A percentile compares a stretch with the other conserved stretches of the same genome.
These are phyloP conservation scores for Fusarium chlamydosporum DNA, from an alignment of 2,329 filamentous ascomycete species.

Conservation along the genomic window DNA sequence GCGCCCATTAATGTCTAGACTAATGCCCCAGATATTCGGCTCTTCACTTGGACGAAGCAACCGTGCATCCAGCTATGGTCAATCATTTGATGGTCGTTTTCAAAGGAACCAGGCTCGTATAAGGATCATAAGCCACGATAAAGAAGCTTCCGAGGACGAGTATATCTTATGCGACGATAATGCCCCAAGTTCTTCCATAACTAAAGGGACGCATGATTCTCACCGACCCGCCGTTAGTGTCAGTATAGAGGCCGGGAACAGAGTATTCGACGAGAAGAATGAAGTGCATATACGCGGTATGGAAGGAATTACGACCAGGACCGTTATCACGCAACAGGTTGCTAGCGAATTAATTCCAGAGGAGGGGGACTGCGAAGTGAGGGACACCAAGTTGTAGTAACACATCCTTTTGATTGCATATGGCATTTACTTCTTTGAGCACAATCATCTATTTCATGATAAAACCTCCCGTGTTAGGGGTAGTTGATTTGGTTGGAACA, in stretches of 20 bases:
- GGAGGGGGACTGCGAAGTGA: background rate
- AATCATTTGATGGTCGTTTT: background rate
- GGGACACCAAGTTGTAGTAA: background rate
- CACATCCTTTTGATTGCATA: background rate
- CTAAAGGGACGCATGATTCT: background rate
- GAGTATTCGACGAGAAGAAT: fast-evolving
- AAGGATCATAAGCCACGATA: background rate
- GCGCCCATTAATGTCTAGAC: constrained; percentile 21
- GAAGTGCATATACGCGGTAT: no score
- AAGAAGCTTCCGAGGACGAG: background rate
- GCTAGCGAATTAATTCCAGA: background rate
- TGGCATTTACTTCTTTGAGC: background rate
- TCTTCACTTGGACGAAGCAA: constrained; percentile 1
- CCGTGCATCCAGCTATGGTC: background rate
- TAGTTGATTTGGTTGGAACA: background rate
- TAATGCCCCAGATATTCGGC: constrained; percentile 18
- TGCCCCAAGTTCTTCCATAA: background rate
- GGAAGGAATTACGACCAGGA: background rate
- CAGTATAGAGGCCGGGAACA: background rate
- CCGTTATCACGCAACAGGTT: background rate
- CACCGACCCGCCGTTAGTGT: background rate
- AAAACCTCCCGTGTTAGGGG: background rate
- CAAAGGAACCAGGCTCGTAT: background rate
- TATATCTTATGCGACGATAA: background rate
- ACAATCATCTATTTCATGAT: background rate